Evolutionary conservation across 1,139 yeast genomes (phyloP), one percentile per base, ranked within the genome.

Genomic region (Ogataea hybrid): DNA sequence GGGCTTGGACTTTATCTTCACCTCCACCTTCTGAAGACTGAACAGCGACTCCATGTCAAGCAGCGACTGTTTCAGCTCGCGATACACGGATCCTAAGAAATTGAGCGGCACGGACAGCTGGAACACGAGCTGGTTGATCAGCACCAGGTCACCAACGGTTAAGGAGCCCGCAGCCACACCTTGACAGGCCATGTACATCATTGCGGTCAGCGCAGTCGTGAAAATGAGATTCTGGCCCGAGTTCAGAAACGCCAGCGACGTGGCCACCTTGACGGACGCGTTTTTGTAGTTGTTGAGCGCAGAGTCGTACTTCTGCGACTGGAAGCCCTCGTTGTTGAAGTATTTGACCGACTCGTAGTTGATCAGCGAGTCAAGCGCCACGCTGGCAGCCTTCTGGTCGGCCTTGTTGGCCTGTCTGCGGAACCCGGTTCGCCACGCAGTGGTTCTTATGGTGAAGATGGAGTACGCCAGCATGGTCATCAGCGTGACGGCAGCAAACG

Each of bases 111-210:
- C 95, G 28, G 96, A 85, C 39, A 92, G 74, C 67, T 92, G 99
- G 70, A 92, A 92, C 9, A 92, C 97, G 44, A 94, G 73, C 66
- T 94, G 98, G 63, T 94, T 94, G 51, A 92, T 90, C 49, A 94
- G 72, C n/a, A 92, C 98, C 58, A 92, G 71, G 61, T 92, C 98
- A 51, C 99, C 99, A 14, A 94, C 97, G 2, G 95, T 84, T 46
- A 92, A 70, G 1, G 79, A 66, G 0, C 97, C 97, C 4, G 76
- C 66, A 10, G 89, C 81, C 11, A 92, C 95, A 23, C 97, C 97
- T 46, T 81, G 80, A 57, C 97, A 89, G n/a, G 97, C 97, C 96
- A 92, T 83, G 62, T 86, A 92, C 98, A 92, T 94, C 95, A 94
- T 92, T 2, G 84, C 89, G 1, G 98, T 92, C 52, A 94, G 70